Conservation (phyloP, 2,329 filamentous ascomycete species). For the Emergomyces pasteurianus region DNA sequence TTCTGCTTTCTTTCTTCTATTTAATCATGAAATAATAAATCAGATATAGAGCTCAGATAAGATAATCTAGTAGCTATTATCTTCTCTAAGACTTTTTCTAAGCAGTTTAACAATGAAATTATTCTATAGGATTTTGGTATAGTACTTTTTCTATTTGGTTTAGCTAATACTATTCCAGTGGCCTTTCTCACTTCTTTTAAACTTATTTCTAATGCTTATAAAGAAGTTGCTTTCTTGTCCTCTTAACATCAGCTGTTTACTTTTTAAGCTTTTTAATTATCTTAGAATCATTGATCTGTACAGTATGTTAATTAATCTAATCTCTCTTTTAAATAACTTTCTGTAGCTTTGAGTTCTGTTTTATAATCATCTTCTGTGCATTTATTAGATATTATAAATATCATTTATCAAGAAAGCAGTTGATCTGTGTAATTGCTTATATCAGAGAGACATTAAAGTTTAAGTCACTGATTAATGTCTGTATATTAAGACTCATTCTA, state of each 20-base stretch:
- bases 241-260: constrained; percentile 8
- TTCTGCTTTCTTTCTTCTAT: too few relatives aligned
- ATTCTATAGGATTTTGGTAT: too few relatives aligned
- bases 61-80: too few relatives aligned
- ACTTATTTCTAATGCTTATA: constrained; percentile 8
- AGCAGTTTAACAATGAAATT: not conserved
- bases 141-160: too few relatives aligned
- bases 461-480: constrained; percentile 14
- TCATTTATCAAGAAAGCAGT: constrained; percentile 11
- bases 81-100: too few relatives aligned
- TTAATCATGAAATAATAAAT: too few relatives aligned
- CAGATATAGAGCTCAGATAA: too few relatives aligned
- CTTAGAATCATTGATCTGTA: not conserved
- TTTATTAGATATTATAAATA: constrained; percentile 5
- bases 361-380: constrained; percentile 7
- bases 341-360: constrained; percentile 12
- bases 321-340: not conserved
- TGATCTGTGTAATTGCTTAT: constrained; percentile 11
- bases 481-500: constrained; percentile 6
- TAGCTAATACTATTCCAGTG: too few relatives aligned
- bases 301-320: not conserved
- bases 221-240: constrained; percentile 6
- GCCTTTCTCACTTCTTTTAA: constrained; percentile 5
- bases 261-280: not conserved
- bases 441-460: constrained; percentile 9